Percentiles rank a stretch among this genome's conserved stretches.
These are phyloP conservation scores for Saxophila tyrrhenica DNA, from an alignment of 495 filamentous ascomycete species.

Conservation along the genomic window DNA sequence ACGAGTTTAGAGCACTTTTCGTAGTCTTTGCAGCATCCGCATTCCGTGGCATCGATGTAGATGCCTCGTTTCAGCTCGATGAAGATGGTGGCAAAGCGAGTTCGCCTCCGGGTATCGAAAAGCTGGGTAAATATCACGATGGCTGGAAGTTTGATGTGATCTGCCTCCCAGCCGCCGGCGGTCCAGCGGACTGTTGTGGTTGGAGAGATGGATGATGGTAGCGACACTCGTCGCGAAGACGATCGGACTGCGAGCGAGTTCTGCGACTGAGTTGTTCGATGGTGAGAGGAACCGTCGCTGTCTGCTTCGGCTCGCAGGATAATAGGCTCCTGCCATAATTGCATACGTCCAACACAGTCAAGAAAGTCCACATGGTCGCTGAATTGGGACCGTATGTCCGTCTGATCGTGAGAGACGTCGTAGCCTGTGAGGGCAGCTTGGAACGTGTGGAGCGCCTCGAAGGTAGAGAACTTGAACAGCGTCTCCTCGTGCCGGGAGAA, in stretches of 20 bases:
- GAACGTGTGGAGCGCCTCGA: not conserved
- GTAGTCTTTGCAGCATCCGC: not conserved
- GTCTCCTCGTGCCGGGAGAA: conserved; percentile 1
- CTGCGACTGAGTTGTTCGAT: not conserved
- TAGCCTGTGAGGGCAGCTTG: conserved; percentile 5
- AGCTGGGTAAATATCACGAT: not conserved
- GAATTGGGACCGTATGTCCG: not conserved
- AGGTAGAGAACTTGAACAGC: not conserved
- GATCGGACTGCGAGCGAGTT: not conserved
- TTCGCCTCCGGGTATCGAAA: not conserved
- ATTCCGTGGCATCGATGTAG: not conserved
- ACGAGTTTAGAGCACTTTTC: conserved; percentile 3
- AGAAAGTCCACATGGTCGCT: not conserved
- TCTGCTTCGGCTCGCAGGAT: not conserved
- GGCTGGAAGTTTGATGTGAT: not conserved
- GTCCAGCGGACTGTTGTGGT: not conserved
- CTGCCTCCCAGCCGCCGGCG: not conserved
- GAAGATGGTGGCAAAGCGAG: conserved; percentile 2
- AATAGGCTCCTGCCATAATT: conserved; percentile 3
- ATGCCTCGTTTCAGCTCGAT: conserved; percentile 1
- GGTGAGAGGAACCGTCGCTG: not conserved
- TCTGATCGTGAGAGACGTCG: conserved; percentile 1
- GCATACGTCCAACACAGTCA: conserved; percentile 1
- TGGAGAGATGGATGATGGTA: not conserved
- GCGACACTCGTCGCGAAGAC: not conserved